phyloP scores from a whole-genome alignment of 2,329 filamentous ascomycete genomes.

The Chrysoporthe deuterocubensis region DNA sequence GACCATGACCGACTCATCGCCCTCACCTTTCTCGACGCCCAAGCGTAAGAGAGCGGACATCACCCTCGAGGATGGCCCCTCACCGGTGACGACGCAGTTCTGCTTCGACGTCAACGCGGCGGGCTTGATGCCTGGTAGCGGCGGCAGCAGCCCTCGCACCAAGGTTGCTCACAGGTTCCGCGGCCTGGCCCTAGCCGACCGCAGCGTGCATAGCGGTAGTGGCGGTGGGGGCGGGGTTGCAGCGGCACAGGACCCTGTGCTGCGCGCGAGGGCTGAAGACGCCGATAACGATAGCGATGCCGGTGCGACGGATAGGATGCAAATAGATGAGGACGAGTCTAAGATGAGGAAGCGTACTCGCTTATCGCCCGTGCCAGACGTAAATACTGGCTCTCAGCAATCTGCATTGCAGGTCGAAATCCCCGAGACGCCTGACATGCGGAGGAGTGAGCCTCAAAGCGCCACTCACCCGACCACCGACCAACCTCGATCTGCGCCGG shows the following conservation, averaged over 20 bases:
- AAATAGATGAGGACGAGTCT: slow-evolving; percentile 23
- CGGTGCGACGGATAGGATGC: slow-evolving; percentile 14
- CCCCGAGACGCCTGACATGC: slow-evolving; percentile 17
- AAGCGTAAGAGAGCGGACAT: slow-evolving; percentile 37
- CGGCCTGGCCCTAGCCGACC: slow-evolving; percentile 48
- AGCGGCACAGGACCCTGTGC: slow-evolving; percentile 8
- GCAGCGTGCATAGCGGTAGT: slow-evolving; percentile 29
- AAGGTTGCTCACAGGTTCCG: slow-evolving; percentile 57
- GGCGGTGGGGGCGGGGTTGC: slow-evolving; percentile 51
- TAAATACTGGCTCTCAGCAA: neutral
- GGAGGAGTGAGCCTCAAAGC: neutral
- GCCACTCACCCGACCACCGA: neutral
- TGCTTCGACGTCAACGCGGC: slow-evolving; percentile 47
- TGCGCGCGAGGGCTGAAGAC: neutral
- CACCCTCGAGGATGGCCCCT: slow-evolving; percentile 23
- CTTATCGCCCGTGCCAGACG: slow-evolving; percentile 8
- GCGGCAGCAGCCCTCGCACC: slow-evolving; percentile 56
- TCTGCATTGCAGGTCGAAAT: slow-evolving; percentile 33
- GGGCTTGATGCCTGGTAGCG: slow-evolving; percentile 44
- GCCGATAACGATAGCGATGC: slow-evolving; percentile 16
- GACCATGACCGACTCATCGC: slow-evolving; percentile 20
- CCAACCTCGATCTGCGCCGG: neutral
- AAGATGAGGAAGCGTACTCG: slow-evolving; percentile 31
- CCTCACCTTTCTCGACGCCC: slow-evolving; percentile 35
- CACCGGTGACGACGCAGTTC: slow-evolving; percentile 40